These are phyloP conservation scores for Candida odintsovae DNA, from an alignment of 805 yeast species.

Conservation along the genomic window DNA sequence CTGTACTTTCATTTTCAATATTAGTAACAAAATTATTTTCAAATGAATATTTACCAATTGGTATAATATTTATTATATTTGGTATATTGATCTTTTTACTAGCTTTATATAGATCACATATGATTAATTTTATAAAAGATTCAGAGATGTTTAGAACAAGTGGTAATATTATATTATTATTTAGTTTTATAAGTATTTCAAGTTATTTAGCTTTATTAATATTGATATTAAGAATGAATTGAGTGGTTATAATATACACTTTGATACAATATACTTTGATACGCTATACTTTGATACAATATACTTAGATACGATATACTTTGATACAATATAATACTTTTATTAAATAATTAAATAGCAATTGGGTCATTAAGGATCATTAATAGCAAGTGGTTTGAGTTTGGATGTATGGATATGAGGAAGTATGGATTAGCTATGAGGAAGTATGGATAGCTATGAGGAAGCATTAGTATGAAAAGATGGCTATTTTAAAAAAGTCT, in stretches of 20 bases:
- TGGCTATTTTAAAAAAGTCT: background rate
- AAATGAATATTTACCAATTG: slow-evolving; percentile 58
- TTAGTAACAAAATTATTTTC: slow-evolving; percentile 61
- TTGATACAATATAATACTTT: too few species aligned
- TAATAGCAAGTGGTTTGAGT: too few species aligned
- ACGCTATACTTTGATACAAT: too few species aligned
- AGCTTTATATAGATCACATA: slow-evolving; percentile 27
- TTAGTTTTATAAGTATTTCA: slow-evolving; percentile 42
- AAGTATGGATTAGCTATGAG: too few species aligned
- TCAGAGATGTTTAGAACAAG: slow-evolving; percentile 46
- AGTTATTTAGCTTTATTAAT: slow-evolving; percentile 48
- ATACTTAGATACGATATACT: too few species aligned
- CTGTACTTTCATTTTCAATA: slow-evolving; percentile 56
- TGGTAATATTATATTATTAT: slow-evolving; percentile 52
- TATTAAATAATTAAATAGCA: too few species aligned
- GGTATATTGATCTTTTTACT: slow-evolving; percentile 41
- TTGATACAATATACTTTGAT: too few species aligned
- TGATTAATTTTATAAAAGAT: slow-evolving; percentile 34
- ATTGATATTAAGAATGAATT: slow-evolving; percentile 37
- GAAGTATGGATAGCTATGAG: too few species aligned
- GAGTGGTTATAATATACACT: too few species aligned
- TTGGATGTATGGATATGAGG: too few species aligned
- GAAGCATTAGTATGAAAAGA: too few species aligned
- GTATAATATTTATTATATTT: slow-evolving; percentile 58
- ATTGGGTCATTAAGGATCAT: too few species aligned